Percentiles rank a stretch among this genome's conserved stretches.
Evolutionary conservation across 2,329 filamentous ascomycete genomes (phyloP).

Genomic region (Colletotrichum musae): DNA sequence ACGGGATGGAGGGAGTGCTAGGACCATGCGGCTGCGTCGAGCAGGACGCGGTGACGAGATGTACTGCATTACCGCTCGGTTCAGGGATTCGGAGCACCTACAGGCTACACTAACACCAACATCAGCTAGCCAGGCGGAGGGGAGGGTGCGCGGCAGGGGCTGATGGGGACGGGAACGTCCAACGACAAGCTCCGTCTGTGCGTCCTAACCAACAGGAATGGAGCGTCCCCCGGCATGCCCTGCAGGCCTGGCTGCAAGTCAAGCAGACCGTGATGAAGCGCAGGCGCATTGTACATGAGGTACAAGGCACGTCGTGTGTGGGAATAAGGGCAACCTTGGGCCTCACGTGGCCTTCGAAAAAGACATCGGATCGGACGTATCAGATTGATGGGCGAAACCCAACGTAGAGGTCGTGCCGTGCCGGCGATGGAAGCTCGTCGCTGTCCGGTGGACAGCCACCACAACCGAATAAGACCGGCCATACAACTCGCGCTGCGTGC

Average conservation of each 20-base stretch:
- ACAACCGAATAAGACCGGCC: slow-evolving; percentile 30
- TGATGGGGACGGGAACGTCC: slow-evolving; percentile 29
- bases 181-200: slow-evolving; percentile 39
- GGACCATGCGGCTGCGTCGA: slow-evolving; percentile 34
- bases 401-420: slow-evolving; percentile 23
- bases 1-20: slow-evolving; percentile 27
- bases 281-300: slow-evolving; percentile 14
- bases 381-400: slow-evolving; percentile 32
- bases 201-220: slow-evolving; percentile 41
- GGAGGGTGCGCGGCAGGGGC: slow-evolving; percentile 29
- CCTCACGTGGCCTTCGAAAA: slow-evolving; percentile 37
- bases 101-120: background rate
- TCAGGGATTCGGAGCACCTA: slow-evolving; percentile 36
- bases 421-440: no score
- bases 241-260: slow-evolving; percentile 40
- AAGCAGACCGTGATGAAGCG: slow-evolving; percentile 31
- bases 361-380: slow-evolving; percentile 36
- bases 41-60: slow-evolving; percentile 36
- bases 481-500: slow-evolving; percentile 14
- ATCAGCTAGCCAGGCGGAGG: slow-evolving; percentile 15
- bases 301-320: slow-evolving; percentile 3
- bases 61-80: slow-evolving; percentile 38
- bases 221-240: slow-evolving; percentile 29
- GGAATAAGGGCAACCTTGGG: slow-evolving; percentile 10
- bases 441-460: slow-evolving; percentile 27